Evolutionary conservation across 495 filamentous ascomycete species (phyloP), one percentile per base, ranked within the genome.

Genomic region (Pseudomonodictys pantanalensis): DNA sequence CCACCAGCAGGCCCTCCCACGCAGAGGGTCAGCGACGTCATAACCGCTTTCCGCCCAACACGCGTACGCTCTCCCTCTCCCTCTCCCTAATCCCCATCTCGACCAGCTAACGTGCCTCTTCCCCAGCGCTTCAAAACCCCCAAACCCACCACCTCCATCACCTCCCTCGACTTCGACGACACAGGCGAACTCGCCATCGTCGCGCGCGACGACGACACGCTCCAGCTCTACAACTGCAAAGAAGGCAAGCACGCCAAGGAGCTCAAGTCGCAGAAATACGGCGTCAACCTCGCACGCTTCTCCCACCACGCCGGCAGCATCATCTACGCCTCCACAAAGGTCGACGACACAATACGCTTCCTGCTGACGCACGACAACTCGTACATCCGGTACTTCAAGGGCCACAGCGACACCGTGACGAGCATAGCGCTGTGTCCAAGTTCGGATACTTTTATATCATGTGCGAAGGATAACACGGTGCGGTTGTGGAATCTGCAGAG

Each of bases 161-260:
- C 85, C 1, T 97, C 92, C 3, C 82, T 99, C 65, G 92, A 97
- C 75, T 97, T 96, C 67, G 92, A 97, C 73, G 91, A 97, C 76
- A 85, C 86, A 23, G 93, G 93, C 67, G 91, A 96, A 62, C 87
- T 89, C 35, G 78, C 92, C 38, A 89, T 97, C 68, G 86, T 91
- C 0, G 87, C 89, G 7, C 89, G 90, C 49, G 87, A 85, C 69
- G 95, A 97, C 68, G 91, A 97, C 63, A 93, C 89, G 0, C 89
- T 99, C 59, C 92, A 97, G 67, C 81, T 97, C 28, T 99, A 91
- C 75, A 93, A 90, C 64, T 86, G 92, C 61, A 89, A 88, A 59
- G 91, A 93, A 47, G 93, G 93, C 5, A 89, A 88, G 52, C 84
- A 87, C 55, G 85, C 86, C 24, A 97, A 97, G 71, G 83, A 84